Evolutionary conservation across 2,329 filamentous ascomycete genomes (phyloP).

Genomic region (Apiospora arundinis): DNA sequence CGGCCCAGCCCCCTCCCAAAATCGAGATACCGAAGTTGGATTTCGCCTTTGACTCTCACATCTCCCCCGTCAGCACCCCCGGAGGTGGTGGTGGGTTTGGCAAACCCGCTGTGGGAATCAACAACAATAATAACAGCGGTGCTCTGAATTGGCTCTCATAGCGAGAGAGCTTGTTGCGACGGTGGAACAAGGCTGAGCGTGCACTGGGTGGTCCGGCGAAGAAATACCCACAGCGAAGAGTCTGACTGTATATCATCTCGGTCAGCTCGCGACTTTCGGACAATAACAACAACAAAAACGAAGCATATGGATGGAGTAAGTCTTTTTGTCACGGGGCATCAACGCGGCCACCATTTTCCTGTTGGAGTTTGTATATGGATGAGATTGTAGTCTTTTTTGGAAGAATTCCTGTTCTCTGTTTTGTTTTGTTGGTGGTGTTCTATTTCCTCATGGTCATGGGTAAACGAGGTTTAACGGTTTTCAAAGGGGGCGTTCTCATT

Average conservation of each 20-base stretch:
- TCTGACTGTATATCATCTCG: constrained; percentile 4
- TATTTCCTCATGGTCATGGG: constrained; percentile 16
- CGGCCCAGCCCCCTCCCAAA: constrained; percentile 62
- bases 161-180: constrained; percentile 29
- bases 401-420: background rate
- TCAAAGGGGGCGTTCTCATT: constrained; percentile 16
- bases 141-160: constrained; percentile 41
- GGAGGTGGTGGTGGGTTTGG: background rate
- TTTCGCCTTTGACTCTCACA: constrained; percentile 47
- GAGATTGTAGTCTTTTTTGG: constrained; percentile 10
- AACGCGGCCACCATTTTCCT: constrained; percentile 2
- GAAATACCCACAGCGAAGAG: constrained; percentile 1
- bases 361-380: constrained; percentile 18
- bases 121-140: background rate
- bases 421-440: background rate
- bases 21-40: constrained; percentile 66
- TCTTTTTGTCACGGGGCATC: constrained; percentile 17
- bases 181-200: constrained; percentile 24
- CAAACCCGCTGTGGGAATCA: background rate
- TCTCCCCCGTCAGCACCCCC: constrained; percentile 28
- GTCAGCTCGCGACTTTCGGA: background rate
- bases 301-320: constrained; percentile 14
- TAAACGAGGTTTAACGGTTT: background rate
- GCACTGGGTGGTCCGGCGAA: constrained; percentile 21
- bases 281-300: background rate